These are phyloP conservation scores for Verbascum thapsus DNA, from an alignment of 257 asterid species.

Conservation along the genomic window DNA sequence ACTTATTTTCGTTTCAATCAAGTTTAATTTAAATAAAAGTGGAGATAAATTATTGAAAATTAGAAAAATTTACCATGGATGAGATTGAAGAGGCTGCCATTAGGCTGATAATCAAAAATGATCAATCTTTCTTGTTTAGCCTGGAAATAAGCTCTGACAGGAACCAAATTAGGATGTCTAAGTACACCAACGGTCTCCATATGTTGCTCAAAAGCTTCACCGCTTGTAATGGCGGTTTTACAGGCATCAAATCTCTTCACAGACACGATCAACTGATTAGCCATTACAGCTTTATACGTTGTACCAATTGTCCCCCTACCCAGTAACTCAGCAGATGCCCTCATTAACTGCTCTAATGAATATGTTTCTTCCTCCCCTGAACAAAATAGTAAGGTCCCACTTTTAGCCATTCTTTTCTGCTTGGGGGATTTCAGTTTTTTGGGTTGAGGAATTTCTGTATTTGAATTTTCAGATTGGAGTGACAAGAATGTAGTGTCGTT, in stretches of 20 bases:
- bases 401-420: conserved; percentile 39
- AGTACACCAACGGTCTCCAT: conserved; percentile 85
- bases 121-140: conserved; percentile 88
- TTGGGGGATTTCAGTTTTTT: conserved; percentile 39
- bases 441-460: conserved; percentile 29
- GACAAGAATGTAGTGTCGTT: conserved; percentile 28
- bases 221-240: conserved; percentile 69
- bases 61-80: conserved; percentile 66
- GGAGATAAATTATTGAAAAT: no score
- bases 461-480: conserved; percentile 31
- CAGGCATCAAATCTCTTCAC: conserved; percentile 87
- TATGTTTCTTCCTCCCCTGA: conserved; percentile 78
- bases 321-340: conserved; percentile 93
- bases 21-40: no score
- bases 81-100: conserved; percentile 95
- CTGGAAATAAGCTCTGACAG: conserved; percentile 90
- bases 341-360: conserved; percentile 75
- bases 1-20: no score
- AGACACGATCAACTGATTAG: conserved; percentile 60
- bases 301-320: conserved; percentile 98
- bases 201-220: conserved; percentile 80
- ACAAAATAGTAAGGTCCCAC: conserved; percentile 70
- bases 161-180: conserved; percentile 92
- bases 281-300: conserved; percentile 90
- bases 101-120: conserved; percentile 82